Conservation (phyloP, 176 grass and related monocot species). For the Lolium rigidum region DNA sequence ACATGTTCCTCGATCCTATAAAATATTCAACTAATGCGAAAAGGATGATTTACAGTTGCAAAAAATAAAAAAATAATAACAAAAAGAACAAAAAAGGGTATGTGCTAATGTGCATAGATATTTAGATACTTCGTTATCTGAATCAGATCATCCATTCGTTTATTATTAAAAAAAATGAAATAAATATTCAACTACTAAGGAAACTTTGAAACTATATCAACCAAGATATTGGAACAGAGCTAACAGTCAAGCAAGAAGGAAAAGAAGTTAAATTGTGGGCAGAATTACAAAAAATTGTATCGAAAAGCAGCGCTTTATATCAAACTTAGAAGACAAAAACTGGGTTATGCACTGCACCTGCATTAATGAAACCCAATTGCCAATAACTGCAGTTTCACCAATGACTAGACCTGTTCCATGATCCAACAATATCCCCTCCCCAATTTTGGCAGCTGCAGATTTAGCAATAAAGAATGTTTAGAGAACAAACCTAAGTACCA, state of each 20-base stretch:
- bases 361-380: constrained; percentile 99
- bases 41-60: background rate
- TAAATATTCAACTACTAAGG: background rate
- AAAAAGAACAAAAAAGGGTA: background rate
- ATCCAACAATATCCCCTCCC: constrained; percentile 96
- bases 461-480: constrained; percentile 41
- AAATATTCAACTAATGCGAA: background rate
- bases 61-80: background rate
- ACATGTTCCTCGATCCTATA: background rate
- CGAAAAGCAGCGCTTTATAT: background rate
- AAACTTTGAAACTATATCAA: background rate
- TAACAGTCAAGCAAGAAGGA: background rate
- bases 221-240: background rate
- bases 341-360: constrained; percentile 56
- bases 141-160: background rate
- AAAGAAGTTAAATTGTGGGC: background rate
- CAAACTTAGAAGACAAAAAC: background rate
- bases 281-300: background rate
- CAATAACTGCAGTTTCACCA: constrained; percentile 97
- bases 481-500: constrained; percentile 4
- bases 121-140: background rate
- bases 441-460: constrained; percentile 86
- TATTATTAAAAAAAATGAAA: background rate
- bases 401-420: constrained; percentile 97
- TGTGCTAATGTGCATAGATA: no score